Base-by-base conservation (phyloP, 306 rosid species). In the Glycine latifolia region DNA sequence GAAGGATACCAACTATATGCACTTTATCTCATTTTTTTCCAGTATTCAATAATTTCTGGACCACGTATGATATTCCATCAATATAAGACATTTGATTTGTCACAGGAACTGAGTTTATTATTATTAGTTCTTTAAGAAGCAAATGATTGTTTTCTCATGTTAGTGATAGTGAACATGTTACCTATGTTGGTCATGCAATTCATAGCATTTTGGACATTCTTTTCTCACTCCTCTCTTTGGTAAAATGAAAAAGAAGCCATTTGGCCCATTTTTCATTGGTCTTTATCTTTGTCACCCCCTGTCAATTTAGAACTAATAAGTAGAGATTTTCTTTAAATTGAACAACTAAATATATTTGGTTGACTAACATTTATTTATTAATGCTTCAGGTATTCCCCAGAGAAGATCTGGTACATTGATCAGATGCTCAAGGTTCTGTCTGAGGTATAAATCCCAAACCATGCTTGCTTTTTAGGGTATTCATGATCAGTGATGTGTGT, bases 371-470 rank as follows among this genome's bases (percentile, higher is more conserved):
- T 81, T 81, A 72, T 72, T 71, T 35, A 37, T 75, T 93, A 81
- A 47, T 81, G 87, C 71, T 87, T 80, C 85, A 95, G 99, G 94
- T 92, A 91, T 90, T 90, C 99, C 85, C 94, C 91, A 0, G 97
- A 93, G 91, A 95, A 93, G 92, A 91, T 95, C 73, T 95, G 99
- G 99, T 95, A 95, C 88, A 88, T 95, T 65, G 97, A 95, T 86
- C 97, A 90, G 92, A 95, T 95, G 99, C 97, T 95, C 46, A 93
- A 91, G 90, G 99, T 95, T 93, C 93, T 95, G 80, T 87, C 93
- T 59, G 98, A 95, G 99, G 99, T 95, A 95, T 87, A 90, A 86
- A 8, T 26, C 54, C 74, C 14, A 1, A 44, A 31, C 11, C 67
- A 3, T 81, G 68, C 61, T 55, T 37, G 54, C 20, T 69, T 84